These are phyloP conservation scores for Wilhelminamyces savonicus DNA, from an alignment of 805 yeast genomes.

Conservation along the genomic window DNA sequence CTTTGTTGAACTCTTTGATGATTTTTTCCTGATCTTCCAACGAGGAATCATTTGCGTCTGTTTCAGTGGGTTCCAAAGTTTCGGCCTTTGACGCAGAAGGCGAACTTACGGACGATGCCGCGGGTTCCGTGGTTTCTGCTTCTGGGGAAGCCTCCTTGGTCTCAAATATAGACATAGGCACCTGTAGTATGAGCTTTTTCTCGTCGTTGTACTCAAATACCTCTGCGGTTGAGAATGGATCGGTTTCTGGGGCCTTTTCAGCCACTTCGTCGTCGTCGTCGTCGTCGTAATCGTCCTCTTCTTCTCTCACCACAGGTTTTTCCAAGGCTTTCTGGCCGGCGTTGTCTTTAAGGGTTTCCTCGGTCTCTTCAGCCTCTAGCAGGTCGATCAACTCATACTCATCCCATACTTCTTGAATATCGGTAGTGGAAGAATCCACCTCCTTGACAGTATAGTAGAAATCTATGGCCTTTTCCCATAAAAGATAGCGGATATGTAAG, in stretches of 20 bases:
- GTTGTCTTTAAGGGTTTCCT: slow-evolving; percentile 1
- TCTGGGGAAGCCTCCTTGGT: slow-evolving; percentile 1
- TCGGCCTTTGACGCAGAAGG: neutral
- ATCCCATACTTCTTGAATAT: slow-evolving; percentile 25
- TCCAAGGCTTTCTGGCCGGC: neutral
- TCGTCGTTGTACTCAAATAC: slow-evolving; percentile 17
- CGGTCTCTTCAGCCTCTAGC: slow-evolving; percentile 17
- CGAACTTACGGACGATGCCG: no score
- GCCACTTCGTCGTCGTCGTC: slow-evolving; percentile 12
- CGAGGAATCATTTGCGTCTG: neutral
- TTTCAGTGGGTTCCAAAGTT: no score
- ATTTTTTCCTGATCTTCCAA: slow-evolving; percentile 37
- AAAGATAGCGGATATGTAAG: slow-evolving; percentile 56
- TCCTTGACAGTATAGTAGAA: slow-evolving; percentile 25
- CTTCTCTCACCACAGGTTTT: slow-evolving; percentile 5
- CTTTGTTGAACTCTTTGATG: slow-evolving; percentile 61
- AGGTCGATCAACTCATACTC: slow-evolving; percentile 31
- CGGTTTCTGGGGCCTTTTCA: slow-evolving; percentile 1
- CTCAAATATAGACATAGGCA: no score
- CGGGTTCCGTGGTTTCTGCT: slow-evolving; percentile 1
- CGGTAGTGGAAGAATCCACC: slow-evolving; percentile 6
- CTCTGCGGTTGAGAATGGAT: slow-evolving; percentile 1
- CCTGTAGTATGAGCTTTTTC: slow-evolving; percentile 23
- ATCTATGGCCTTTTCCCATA: slow-evolving; percentile 69
- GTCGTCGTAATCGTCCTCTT: slow-evolving; percentile 15